These are phyloP conservation scores for Trypanosoma melophagium DNA, from an alignment of 208 protist genomes.

Conservation along the genomic window DNA sequence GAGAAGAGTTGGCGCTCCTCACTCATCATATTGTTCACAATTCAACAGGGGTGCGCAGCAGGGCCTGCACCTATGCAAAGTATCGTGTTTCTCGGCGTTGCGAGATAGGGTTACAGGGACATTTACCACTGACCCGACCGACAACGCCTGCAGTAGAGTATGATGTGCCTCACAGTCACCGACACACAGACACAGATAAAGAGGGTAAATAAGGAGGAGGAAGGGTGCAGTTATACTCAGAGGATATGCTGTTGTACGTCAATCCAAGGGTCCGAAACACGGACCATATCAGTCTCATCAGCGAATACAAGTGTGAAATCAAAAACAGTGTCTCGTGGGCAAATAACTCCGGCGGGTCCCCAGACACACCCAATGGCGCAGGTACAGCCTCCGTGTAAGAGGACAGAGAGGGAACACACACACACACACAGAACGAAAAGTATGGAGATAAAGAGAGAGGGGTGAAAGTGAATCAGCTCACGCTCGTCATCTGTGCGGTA, in stretches of 20 bases:
- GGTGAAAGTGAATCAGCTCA: conserved; percentile 6
- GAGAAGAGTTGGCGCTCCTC: conserved; percentile 38
- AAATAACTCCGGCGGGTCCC: conserved; percentile 25
- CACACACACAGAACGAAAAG: neutral
- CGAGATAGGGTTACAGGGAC: conserved; percentile 29
- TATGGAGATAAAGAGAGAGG: neutral
- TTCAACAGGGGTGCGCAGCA: neutral
- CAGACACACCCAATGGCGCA: conserved; percentile 15
- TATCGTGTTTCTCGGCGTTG: conserved; percentile 27
- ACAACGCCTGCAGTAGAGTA: conserved; percentile 24
- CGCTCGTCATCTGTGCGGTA: conserved; percentile 10
- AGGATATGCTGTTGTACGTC: conserved; percentile 73
- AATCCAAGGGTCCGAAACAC: conserved; percentile 68
- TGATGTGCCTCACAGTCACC: no score
- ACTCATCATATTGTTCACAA: conserved; percentile 39
- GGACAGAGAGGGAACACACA: neutral
- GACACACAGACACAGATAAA: neutral
- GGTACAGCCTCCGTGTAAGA: neutral
- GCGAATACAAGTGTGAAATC: neutral
- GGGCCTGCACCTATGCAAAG: neutral
- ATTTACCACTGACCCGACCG: conserved; percentile 23
- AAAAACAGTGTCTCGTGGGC: conserved; percentile 8
- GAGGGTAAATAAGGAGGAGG: neutral
- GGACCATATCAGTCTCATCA: conserved; percentile 83
- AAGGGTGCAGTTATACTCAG: conserved; percentile 27